These are phyloP conservation scores for Coemansia guatemalensis DNA, from an alignment of 192 early-diverging fungal genomes.

Conservation along the genomic window DNA sequence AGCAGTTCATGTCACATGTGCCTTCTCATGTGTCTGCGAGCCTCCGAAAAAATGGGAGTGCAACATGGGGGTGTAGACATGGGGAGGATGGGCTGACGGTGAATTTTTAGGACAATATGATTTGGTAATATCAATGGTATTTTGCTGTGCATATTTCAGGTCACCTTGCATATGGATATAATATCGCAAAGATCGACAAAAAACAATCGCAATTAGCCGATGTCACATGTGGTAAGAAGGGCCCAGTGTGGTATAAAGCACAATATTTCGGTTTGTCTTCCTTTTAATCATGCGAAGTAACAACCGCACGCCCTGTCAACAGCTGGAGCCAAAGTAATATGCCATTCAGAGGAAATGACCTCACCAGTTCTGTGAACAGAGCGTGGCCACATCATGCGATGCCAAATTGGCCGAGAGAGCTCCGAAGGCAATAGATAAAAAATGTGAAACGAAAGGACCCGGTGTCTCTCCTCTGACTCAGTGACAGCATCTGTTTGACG, in stretches of 20 bases:
- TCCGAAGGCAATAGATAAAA: background rate
- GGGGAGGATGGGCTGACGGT: background rate
- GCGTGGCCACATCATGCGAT: background rate
- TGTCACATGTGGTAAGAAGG: background rate
- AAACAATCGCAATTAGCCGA: slow-evolving; percentile 38
- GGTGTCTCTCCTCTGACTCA: background rate
- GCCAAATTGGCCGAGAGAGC: background rate
- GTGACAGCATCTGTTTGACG: background rate
- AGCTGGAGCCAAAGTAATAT: background rate
- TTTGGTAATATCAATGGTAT: slow-evolving; percentile 3
- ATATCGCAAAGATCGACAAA: slow-evolving; percentile 8
- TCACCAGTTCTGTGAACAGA: background rate
- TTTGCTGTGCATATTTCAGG: background rate
- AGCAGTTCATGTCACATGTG: background rate
- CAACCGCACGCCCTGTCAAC: background rate
- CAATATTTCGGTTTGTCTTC: too few species aligned
- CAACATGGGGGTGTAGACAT: background rate
- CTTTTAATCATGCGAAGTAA: background rate
- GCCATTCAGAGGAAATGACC: too few species aligned
- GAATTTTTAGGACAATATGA: background rate
- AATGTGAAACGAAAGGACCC: background rate
- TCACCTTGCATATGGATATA: background rate
- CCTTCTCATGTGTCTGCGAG: background rate
- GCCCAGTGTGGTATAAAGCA: background rate
- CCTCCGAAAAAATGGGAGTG: background rate